Evolutionary conservation across 2,329 filamentous ascomycete genomes (phyloP), one percentile per base, ranked within the genome.

Genomic region (Leptosphaerulina australis): DNA sequence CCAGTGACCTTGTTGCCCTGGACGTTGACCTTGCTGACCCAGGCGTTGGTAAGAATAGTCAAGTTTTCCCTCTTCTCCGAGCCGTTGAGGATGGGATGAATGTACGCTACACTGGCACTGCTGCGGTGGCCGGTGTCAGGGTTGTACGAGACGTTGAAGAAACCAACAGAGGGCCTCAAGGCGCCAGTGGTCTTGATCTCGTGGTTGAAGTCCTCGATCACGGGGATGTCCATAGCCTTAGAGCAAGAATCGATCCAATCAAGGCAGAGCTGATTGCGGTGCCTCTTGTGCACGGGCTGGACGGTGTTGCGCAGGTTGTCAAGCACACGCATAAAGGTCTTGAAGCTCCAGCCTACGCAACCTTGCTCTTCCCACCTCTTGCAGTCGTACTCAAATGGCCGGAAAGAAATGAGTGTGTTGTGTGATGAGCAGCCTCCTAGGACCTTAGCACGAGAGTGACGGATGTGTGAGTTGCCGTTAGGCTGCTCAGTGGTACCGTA

Each of bases 351-450:
- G 65, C 91, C 91, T 69, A 83, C 84, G 77, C 88, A 91, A 54
- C 91, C 91, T 67, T 90, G 79, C 24, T 83, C 83, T 66, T 92
- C 87, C 91, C 91, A 96, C 63, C 89, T 82, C 68, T 90, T 82
- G 77, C 89, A 84, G 74, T 96, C 91, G 73, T 95, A 92, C 73
- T 91, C 85, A 69, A 96, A 95, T 6, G 91, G 90, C 20, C 91
- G 85, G 83, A 96, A 96, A 14, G 89, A 94, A 74, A 96, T 96
- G 65, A 96, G 81, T 15, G 91, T 96, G 77, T 96, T 96, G 81
- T 96, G 91, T 52, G 88, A 93, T 34, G 91, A 95, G 81, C 91
- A 96, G 60, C 91, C 91, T 62, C 91, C 91, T 22, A 96, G 83
- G 29, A 96, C 91, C 79, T 96, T 96, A 58, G 91, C 91, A 56